phyloP scores from a whole-genome alignment of 2,329 filamentous ascomycete genomes.

The Lachnellula willkommii region DNA sequence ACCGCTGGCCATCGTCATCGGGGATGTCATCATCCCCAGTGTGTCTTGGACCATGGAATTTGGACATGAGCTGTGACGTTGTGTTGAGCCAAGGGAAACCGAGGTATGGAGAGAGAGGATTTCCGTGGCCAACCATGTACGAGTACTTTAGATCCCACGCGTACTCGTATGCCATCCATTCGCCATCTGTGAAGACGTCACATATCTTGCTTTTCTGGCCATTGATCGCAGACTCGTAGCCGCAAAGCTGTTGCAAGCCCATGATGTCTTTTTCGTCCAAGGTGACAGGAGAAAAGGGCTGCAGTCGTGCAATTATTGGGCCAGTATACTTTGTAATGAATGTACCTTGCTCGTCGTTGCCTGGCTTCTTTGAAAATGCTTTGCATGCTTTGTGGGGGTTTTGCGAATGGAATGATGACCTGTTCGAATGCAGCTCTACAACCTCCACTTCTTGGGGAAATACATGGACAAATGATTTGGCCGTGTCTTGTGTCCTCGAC shows the following conservation, averaged over 20 bases:
- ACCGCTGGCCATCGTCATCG: constrained; percentile 43
- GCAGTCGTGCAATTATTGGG: constrained; percentile 53
- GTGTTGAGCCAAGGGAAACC: constrained; percentile 65
- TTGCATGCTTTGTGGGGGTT: constrained; percentile 52
- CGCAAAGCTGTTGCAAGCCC: constrained; percentile 61
- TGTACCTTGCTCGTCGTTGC: constrained; percentile 17
- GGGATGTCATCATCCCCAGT: constrained; percentile 6
- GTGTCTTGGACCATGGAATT: constrained; percentile 23
- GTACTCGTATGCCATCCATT: constrained; percentile 65
- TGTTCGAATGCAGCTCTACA: constrained; percentile 44
- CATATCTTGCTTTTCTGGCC: constrained; percentile 58
- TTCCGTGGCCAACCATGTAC: constrained; percentile 62
- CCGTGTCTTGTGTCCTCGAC: constrained; percentile 28
- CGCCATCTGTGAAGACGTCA: constrained; percentile 53
- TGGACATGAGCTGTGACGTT: constrained; percentile 44
- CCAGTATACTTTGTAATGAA: constrained; percentile 53
- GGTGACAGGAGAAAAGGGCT: constrained; percentile 52
- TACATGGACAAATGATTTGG: constrained; percentile 23
- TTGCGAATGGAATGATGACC: constrained; percentile 37
- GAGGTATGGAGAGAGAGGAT: constrained; percentile 49
- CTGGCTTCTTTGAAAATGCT: constrained; percentile 39
- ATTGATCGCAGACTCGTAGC: constrained; percentile 59
- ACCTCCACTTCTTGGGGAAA: constrained; percentile 28
- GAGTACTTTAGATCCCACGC: constrained; percentile 59
- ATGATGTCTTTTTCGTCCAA: constrained; percentile 59